Conservation (phyloP, 192 early-diverging fungal species). For the Backusella westeae region DNA sequence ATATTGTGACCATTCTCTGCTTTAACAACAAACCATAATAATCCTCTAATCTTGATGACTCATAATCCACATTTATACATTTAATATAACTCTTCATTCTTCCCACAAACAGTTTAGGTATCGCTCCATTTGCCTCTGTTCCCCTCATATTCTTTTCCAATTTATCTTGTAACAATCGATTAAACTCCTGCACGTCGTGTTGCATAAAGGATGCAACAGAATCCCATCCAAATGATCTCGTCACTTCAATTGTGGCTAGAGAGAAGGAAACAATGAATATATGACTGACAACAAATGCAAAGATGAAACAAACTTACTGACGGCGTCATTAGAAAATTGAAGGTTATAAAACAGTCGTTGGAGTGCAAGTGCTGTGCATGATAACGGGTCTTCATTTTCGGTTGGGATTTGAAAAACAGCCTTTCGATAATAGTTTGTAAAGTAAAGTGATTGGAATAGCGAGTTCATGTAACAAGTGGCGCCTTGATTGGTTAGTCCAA, state of each 20-base stretch:
- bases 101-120: slow-evolving; percentile 87
- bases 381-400: slow-evolving; percentile 80
- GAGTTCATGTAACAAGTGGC: slow-evolving; percentile 99
- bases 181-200: slow-evolving; percentile 99
- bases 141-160: slow-evolving; percentile 97
- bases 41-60: slow-evolving; percentile 91
- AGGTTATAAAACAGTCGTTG: slow-evolving; percentile 95
- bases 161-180: slow-evolving; percentile 94
- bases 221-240: slow-evolving; percentile 98
- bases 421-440: slow-evolving; percentile 92
- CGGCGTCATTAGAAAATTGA: slow-evolving; percentile 66
- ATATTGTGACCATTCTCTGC: not conserved
- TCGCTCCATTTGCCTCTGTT: slow-evolving; percentile 87
- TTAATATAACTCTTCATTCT: slow-evolving; percentile 98
- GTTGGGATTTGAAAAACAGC: slow-evolving; percentile 92
- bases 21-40: slow-evolving; percentile 68
- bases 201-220: slow-evolving; percentile 92
- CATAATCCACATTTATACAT: slow-evolving; percentile 93
- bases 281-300: not conserved
- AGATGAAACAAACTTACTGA: slow-evolving; percentile 39
- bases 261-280: not conserved
- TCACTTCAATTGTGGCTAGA: slow-evolving; percentile 81
- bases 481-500: slow-evolving; percentile 95
- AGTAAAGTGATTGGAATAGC: slow-evolving; percentile 93
- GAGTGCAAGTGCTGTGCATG: slow-evolving; percentile 82